These are phyloP conservation scores for Pyrrhoderma noxium DNA, from an alignment of 1,284 basidiomycete genomes.

Conservation along the genomic window DNA sequence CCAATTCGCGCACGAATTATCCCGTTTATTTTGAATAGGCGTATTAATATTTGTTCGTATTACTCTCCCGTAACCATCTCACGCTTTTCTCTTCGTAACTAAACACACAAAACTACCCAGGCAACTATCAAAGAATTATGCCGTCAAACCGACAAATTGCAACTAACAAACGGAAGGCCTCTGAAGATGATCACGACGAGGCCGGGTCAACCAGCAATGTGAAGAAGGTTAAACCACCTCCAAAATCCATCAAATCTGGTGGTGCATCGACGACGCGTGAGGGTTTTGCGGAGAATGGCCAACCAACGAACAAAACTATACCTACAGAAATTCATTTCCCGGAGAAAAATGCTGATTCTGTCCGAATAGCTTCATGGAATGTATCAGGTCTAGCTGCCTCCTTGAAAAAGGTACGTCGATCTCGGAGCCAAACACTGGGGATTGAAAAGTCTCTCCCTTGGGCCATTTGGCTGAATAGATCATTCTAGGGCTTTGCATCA, in stretches of 20 bases:
- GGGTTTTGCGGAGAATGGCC: constrained; percentile 31
- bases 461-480: neutral
- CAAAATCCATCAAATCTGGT: neutral
- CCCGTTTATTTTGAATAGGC: too few species aligned
- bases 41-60: too few species aligned
- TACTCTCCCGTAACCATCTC: too few species aligned
- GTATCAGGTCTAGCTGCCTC: constrained; percentile 63
- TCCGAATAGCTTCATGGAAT: constrained; percentile 70
- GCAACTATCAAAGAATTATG: too few species aligned
- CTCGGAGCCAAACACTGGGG: neutral
- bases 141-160: constrained; percentile 7
- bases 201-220: neutral
- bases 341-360: constrained; percentile 36
- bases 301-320: constrained; percentile 67
- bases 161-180: constrained; percentile 12
- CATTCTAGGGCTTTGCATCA: constrained; percentile 60
- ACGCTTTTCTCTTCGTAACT: too few species aligned
- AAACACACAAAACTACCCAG: too few species aligned
- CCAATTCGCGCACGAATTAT: too few species aligned
- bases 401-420: constrained; percentile 54
- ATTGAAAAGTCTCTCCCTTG: too few species aligned
- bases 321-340: constrained; percentile 59
- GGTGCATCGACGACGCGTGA: neutral
- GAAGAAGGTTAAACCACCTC: constrained; percentile 4
- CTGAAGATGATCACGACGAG: constrained; percentile 4